These are phyloP conservation scores for Nicotiana undulata DNA, from an alignment of 257 asterid genomes.

Conservation along the genomic window DNA sequence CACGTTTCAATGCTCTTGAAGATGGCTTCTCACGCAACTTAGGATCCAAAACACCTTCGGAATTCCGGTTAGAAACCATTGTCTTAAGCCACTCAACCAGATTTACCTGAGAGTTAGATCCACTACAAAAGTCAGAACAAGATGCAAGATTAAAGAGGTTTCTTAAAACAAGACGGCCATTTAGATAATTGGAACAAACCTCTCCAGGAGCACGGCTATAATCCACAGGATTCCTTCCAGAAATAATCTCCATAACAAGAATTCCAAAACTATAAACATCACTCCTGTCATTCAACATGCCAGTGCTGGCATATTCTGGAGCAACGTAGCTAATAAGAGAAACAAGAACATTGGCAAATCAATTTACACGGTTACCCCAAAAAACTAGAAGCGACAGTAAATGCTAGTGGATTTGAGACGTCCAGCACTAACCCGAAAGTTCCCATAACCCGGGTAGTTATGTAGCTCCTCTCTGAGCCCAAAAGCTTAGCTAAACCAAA, in stretches of 20 bases:
- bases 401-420: background rate
- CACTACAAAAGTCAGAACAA: conserved; percentile 3
- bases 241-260: conserved; percentile 21
- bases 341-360: background rate
- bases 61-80: conserved; percentile 32
- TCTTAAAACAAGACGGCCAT: background rate
- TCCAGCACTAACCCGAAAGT: conserved; percentile 25
- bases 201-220: conserved; percentile 25
- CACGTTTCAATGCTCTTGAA: conserved; percentile 30
- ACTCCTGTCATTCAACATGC: conserved; percentile 25
- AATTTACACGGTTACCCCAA: background rate
- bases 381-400: background rate
- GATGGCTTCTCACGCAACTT: conserved; percentile 24
- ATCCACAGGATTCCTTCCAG: conserved; percentile 29
- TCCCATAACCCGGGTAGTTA: conserved; percentile 31
- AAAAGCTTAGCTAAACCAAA: conserved; percentile 31
- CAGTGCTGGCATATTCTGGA: conserved; percentile 32
- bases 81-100: conserved; percentile 26
- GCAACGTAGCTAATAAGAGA: conserved; percentile 26
- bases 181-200: conserved; percentile 13
- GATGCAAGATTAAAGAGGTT: background rate
- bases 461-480: conserved; percentile 23
- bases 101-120: conserved; percentile 11
- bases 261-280: conserved; percentile 31
- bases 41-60: conserved; percentile 33